Conservation (phyloP, 306 rosid species). For the Gynostemma pentaphyllum region DNA sequence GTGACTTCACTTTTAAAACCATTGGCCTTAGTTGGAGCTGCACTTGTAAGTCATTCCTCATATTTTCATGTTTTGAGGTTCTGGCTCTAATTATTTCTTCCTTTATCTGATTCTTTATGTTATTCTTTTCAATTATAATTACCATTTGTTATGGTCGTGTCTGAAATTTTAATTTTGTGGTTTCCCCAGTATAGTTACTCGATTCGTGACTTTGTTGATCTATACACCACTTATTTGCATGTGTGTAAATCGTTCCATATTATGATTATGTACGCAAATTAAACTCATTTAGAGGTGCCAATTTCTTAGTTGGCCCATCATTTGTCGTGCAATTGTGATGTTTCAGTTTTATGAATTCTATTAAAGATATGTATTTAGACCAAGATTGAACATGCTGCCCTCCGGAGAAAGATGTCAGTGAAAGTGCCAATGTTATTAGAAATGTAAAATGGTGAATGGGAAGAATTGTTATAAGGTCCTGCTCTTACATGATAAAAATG, state of each 20-base stretch:
- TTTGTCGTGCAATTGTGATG: neutral
- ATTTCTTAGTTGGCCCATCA: neutral
- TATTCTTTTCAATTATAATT: neutral
- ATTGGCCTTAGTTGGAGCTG: neutral
- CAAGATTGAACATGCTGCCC: too few relatives aligned
- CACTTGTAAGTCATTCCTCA: neutral
- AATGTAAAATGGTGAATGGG: neutral
- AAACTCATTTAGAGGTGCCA: conserved; percentile 1
- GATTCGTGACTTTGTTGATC: too few relatives aligned
- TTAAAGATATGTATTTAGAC: too few relatives aligned
- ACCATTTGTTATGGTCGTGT: neutral
- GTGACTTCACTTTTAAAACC: neutral
- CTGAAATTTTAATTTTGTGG: neutral
- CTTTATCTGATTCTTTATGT: neutral
- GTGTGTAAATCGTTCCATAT: neutral
- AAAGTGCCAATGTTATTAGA: neutral
- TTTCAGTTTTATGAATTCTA: neutral
- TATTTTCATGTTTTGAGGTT: neutral
- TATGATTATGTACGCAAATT: neutral
- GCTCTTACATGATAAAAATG: neutral
- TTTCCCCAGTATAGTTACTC: neutral
- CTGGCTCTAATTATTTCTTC: neutral
- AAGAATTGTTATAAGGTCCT: neutral
- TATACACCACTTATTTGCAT: neutral
- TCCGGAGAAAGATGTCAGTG: too few relatives aligned